Evolutionary conservation across 2,329 filamentous ascomycete genomes (phyloP), one percentile per base, ranked within the genome.

Genomic region (Ceratocystis alfenasii): DNA sequence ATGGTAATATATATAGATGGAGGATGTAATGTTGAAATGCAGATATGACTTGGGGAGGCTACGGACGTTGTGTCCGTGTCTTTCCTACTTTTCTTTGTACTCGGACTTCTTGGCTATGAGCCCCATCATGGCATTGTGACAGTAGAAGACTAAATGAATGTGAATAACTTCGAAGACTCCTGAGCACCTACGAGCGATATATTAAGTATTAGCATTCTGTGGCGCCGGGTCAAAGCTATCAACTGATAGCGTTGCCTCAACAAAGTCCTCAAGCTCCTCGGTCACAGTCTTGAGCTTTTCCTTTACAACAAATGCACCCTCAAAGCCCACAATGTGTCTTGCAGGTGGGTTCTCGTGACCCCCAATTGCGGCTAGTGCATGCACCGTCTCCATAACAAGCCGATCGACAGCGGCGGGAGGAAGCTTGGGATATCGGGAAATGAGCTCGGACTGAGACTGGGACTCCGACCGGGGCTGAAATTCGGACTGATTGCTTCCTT

Each of bases 221-320:
- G 55, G 15, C 15, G 7, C 15, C 25, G 55, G 12, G 12, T 59
- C 55, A n/a, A 59, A 59, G 28, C 55, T 36, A n/a, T 96, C 92
- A 17, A 94, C 91, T 0, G 89, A 87, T 69, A 88, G 81, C 72
- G 91, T 96, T 30, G 91, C 87, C 71, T 95, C 90, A 33, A 96
- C 87, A 75, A 97, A 97, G 70, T 97, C 94, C 74, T 97, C 94
- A 66, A 97, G 78, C 77, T 97, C 94, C 74, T 97, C 92, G 69
- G 90, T 95, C 2, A 96, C 90, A 1, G 91, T 96, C 78, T 95
- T 96, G 66, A 99, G 78, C 77, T 97, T 97, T 76, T 97, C 94
- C 74, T 93, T 95, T 48, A 97, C 93, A 50, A 89, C 89, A 5
- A 85, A 81, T 12, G 93, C 88, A 0, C 90, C 93, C 74, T 97